Evolutionary conservation across 2,329 filamentous ascomycete species (phyloP).

Genomic region (Amphichorda felina): DNA sequence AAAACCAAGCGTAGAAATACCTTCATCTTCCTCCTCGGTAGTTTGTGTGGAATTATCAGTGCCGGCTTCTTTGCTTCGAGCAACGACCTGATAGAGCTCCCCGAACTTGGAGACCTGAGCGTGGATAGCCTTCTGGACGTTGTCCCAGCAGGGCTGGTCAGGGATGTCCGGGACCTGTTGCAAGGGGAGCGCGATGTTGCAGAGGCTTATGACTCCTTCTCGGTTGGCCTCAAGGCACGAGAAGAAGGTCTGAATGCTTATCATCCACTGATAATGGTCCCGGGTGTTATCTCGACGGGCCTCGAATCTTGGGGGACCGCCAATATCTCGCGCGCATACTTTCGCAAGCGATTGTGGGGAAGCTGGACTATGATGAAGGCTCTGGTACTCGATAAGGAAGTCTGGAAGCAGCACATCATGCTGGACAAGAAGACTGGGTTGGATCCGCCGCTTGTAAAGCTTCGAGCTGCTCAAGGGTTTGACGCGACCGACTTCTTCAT

Average conservation of each 20-base stretch:
- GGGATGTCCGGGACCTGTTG: constrained; percentile 76
- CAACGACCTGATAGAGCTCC: constrained; percentile 80
- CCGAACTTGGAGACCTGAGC: constrained; percentile 58
- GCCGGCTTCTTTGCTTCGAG: constrained; percentile 83
- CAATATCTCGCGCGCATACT: constrained; percentile 76
- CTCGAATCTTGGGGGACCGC: constrained; percentile 94
- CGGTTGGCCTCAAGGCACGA: constrained; percentile 74
- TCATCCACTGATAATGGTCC: constrained; percentile 93
- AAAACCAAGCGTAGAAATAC: constrained; percentile 63
- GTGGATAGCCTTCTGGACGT: constrained; percentile 81
- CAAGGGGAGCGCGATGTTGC: constrained; percentile 74
- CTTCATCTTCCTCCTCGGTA: constrained; percentile 78
- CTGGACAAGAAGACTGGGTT: constrained; percentile 83
- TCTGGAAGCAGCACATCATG: constrained; percentile 96
- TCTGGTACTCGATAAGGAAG: constrained; percentile 81
- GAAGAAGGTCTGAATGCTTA: constrained; percentile 69
- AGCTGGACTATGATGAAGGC: constrained; percentile 99
- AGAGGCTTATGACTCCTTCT: constrained; percentile 87
- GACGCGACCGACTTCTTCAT: constrained; percentile 96
- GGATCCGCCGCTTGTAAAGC: constrained; percentile 80
- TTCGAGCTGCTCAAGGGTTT: constrained; percentile 89
- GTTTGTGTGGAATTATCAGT: constrained; percentile 78
- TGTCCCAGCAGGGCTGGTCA: constrained; percentile 73
- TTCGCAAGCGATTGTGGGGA: constrained; percentile 89
- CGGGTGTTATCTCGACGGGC: constrained; percentile 93